Base-by-base conservation (phyloP, 176 grass and related monocot genomes). In the Miscanthus lutarioriparius region DNA sequence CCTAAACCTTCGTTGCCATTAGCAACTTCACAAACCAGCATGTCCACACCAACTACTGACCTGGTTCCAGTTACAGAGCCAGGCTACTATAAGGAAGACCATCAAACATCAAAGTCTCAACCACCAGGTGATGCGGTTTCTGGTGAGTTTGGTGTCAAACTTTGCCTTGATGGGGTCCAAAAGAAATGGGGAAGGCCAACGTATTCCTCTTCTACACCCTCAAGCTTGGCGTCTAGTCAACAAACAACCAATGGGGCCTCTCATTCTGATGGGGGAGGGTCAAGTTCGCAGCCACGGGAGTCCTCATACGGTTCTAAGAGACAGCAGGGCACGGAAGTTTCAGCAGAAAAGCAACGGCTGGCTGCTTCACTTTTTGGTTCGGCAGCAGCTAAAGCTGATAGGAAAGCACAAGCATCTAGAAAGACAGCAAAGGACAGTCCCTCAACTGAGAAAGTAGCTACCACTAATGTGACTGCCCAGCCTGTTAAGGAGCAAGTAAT, bases 311-410 rank as follows among this genome's bases (percentile, higher is more conserved):
- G 89, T 89, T 92, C 91, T 10, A 91, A 88, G 79, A 94, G 75
- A 74, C 93, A 89, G 82, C 89, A 90, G 67, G 70, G 38, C 7
- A 41, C 86, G 19, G 93, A 99, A 80, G 84, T 99, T 87, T 99
- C 97, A 56, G 89, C 90, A 40, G 93, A 99, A 90, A 99, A 99
- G 49, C 97, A 99, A 70, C 86, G 79, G 62, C 74, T 99, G 36
- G 97, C 97, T 63, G 97, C 93, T 79, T 99, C 97, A 22, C 84
- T 99, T 59, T 99, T 99, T 89, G 97, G 97, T 81, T 83, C 81
- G 4, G 79, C 92, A 82, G 66, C 77, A 68, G 76, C 83, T 69
- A 97, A 88, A 86, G 75, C 75, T 83, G 91, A 92, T 66, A 95
- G 87, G 41, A 96, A 81, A 85, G 38, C 62, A 30, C 81, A 89